Percentiles rank a stretch among this genome's conserved stretches.
Evolutionary conservation across 768 basidiomycete species (phyloP).

Genomic region (Agaricus subrufescens): DNA sequence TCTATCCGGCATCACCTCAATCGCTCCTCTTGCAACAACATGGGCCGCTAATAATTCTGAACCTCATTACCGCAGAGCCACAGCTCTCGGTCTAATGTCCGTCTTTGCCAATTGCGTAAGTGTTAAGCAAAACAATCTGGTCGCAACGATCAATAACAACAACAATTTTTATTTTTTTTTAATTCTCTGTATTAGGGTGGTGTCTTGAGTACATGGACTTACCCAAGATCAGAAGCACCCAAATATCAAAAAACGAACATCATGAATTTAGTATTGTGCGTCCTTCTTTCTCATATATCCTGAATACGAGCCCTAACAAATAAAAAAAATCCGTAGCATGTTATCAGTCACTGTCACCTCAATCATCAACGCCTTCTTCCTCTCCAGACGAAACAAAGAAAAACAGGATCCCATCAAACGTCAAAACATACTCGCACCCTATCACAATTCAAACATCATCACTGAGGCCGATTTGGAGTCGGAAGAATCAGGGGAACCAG

Average conservation of each 20-base stretch:
- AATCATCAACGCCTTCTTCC: conserved; percentile 20
- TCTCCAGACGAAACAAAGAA: conserved; percentile 22
- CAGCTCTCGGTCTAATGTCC: conserved; percentile 38
- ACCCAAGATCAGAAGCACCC: conserved; percentile 6
- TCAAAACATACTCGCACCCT: conserved; percentile 25
- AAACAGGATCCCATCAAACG: conserved; percentile 18
- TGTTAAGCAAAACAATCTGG: neutral
- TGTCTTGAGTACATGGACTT: conserved; percentile 9
- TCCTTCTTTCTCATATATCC: neutral
- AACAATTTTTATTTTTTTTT: neutral
- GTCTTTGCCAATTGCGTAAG: conserved; percentile 29
- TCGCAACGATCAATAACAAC: neutral
- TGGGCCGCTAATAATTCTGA: conserved; percentile 50
- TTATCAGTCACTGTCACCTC: conserved; percentile 19
- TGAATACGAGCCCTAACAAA: no score
- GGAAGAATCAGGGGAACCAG: neutral
- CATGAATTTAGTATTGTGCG: conserved; percentile 4
- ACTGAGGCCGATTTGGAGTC: conserved; percentile 5
- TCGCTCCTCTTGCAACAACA: conserved; percentile 34
- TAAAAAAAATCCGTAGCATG: neutral
- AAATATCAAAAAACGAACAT: conserved; percentile 6
- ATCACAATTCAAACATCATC: conserved; percentile 6
- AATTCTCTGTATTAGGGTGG: conserved; percentile 2
- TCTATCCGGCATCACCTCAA: conserved; percentile 34
- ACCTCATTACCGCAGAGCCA: conserved; percentile 44